Evolutionary conservation across 1,284 basidiomycete species (phyloP).

Genomic region (Cutaneotrichosporon sp.): DNA sequence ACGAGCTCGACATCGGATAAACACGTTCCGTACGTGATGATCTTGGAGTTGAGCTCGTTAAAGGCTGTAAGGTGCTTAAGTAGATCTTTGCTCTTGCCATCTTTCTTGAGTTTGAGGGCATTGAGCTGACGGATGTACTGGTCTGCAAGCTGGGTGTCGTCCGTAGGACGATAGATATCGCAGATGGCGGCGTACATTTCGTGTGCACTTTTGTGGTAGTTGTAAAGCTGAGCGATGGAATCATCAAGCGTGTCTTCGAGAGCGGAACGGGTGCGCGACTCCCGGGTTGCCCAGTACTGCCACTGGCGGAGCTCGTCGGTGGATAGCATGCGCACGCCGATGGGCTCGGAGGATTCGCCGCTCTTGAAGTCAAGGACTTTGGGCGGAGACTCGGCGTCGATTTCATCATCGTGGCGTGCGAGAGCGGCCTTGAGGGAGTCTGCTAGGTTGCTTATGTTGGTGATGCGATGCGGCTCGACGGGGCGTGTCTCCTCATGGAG

Average conservation of each 20-base stretch:
- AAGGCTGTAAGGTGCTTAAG: not conserved
- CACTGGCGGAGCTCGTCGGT: not conserved
- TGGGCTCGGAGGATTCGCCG: not conserved
- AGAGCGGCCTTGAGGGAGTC: not conserved
- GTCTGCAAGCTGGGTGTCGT: not conserved
- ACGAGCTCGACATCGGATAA: not conserved
- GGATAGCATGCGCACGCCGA: not conserved
- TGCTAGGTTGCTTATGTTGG: not conserved
- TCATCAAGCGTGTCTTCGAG: not conserved
- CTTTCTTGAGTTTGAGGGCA: not conserved
- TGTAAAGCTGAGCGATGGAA: not conserved
- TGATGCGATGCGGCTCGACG: not conserved
- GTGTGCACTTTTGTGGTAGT: not conserved
- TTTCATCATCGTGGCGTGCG: not conserved
- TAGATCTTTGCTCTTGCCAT: not conserved
- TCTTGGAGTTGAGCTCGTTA: constrained; percentile 3
- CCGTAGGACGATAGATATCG: not conserved
- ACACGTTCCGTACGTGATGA: not conserved
- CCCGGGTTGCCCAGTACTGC: not conserved
- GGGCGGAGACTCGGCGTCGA: not conserved
- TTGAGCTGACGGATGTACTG: constrained; percentile 5
- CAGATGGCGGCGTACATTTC: not conserved
- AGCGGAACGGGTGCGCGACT: not conserved
- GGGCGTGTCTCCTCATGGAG: not conserved
- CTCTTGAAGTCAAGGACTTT: not conserved